Base-by-base conservation (phyloP, 352 stramenopile genomes). In the Phytophthora constricta region DNA sequence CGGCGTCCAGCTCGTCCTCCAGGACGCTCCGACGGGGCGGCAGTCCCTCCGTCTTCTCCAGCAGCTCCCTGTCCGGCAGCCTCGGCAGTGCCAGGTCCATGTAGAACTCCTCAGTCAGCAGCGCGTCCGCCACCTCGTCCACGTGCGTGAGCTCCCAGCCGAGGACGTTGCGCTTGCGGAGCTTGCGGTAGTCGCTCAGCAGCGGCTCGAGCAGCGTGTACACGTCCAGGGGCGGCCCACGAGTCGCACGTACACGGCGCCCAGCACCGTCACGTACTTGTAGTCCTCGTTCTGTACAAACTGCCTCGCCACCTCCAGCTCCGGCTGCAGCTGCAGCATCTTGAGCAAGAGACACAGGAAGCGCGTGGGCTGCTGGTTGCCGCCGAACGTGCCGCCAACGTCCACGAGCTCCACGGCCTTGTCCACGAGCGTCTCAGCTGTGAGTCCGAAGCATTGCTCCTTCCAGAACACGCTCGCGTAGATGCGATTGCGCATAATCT, bases 331-430 rank as follows among this genome's bases (percentile, higher is more conserved):
- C 77, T 99, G 97, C 42, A 99, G 75, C 82, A 99, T 90, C 82
- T 99, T 99, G 45, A 99, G 82, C 19, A 98, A 70, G 23, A 99
- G 79, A 74, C 96, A 99, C n/a, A 99, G 78, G 75, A 99, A 99
- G 50, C 93, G 91, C 20, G 95, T 98, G 5, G 98, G 97, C 74
- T 98, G 94, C 57, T 95, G 87, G 68, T 98, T 99, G 33, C 93
- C 97, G 33, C 96, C 95, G 72, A 97, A 99, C 0, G 88, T 97
- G 46, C 95, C 93, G 17, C 97, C 97, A 33, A 99, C 79, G 55
- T 97, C 91, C 26, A 85, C 81, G 4, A 99, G 76, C 58, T 98
- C 87, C 34, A 98, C 88, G 2, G 97, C 97, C 70, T 99, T 99
- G 72, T 99, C 96, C 53, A 99, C 87, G 7, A 99, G 86, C 65